Evolutionary conservation across 2,329 filamentous ascomycete genomes (phyloP), one percentile per base, ranked within the genome.

Genomic region (Davidsoniella eucalypti): DNA sequence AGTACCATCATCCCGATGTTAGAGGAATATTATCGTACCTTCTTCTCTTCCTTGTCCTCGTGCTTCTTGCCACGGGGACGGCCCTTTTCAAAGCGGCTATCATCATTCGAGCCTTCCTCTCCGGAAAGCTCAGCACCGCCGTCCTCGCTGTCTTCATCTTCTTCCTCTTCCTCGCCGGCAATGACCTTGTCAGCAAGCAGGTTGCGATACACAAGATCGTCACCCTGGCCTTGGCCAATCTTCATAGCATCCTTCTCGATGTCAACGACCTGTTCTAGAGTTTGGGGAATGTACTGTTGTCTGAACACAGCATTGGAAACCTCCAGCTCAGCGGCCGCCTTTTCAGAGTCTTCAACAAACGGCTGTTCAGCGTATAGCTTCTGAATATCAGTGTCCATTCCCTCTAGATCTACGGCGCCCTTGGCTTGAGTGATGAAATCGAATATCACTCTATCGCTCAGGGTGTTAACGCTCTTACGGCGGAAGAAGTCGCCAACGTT

Each of bases 281-380:
- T 96, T 64, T 94, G 88, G 0, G 92, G 92, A 48, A 98, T 96
- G 64, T 93, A 98, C 63, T 95, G 87, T 59, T 94, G 84, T 58
- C 90, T 77, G 69, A 95, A 98, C 5, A 96, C 92, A 56, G 92
- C 85, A 52, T 87, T 86, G 58, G 94, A 85, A 8, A 90, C 78
- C 56, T 88, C 82, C 16, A 78, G 69, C 49, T 80, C 72, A 1
- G 75, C 78, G 1, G 61, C 64, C 2, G 66, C 67, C 6, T 67
- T 68, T 41, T 75, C 71, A 4, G 73, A 69, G 44, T 69, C 69
- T 1, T 70, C 69, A 1, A 65, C 69, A 6, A 66, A 64, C 0
- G 69, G 67, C 29, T 75, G 70, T 17, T 70, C 67, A 52, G 75
- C 69, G 59, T 84, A 84, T 3, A 94, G 65, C 50, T 73, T 73